phyloP scores from a whole-genome alignment of 139 green algal genomes.

The Chlorella sp. region DNA sequence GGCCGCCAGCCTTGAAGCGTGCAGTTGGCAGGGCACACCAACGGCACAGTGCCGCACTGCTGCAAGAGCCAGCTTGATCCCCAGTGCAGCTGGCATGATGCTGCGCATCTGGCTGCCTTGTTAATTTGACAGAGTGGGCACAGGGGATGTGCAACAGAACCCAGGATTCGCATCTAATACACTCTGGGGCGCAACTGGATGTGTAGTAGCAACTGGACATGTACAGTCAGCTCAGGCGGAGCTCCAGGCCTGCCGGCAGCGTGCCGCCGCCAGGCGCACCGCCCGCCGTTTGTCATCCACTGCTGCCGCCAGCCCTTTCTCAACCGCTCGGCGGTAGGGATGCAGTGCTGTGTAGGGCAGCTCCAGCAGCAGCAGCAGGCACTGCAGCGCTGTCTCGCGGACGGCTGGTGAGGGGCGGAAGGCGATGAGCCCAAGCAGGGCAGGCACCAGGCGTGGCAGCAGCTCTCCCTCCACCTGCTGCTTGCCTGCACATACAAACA shows the following conservation, averaged over 20 bases:
- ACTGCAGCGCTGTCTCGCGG: slow-evolving; percentile 26
- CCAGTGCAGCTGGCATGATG: too few species aligned
- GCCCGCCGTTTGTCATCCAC: slow-evolving; percentile 40
- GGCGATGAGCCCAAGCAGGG: not conserved
- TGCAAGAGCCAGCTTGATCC: too few species aligned
- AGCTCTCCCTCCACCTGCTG: not conserved
- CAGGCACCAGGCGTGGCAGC: slow-evolving; percentile 28
- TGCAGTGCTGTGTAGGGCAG: slow-evolving; percentile 45
- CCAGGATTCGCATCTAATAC: too few species aligned
- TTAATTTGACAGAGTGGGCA: too few species aligned
- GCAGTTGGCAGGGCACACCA: not conserved
- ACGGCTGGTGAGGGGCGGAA: slow-evolving; percentile 21
- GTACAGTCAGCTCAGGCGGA: not conserved
- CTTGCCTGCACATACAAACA: too few species aligned
- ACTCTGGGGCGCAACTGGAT: too few species aligned
- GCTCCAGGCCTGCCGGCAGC: slow-evolving; percentile 35
- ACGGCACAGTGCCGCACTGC: too few species aligned
- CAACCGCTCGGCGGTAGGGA: slow-evolving; percentile 8
- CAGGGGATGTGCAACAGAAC: too few species aligned
- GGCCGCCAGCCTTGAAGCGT: not conserved
- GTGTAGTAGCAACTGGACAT: too few species aligned
- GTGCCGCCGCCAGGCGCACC: slow-evolving; percentile 36
- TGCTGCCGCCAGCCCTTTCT: slow-evolving; percentile 13
- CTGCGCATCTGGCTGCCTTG: too few species aligned
- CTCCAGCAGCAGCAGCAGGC: slow-evolving; percentile 36